Conservation (phyloP, 2,329 filamentous ascomycete genomes). For the Aspergillus puulaauensis region DNA sequence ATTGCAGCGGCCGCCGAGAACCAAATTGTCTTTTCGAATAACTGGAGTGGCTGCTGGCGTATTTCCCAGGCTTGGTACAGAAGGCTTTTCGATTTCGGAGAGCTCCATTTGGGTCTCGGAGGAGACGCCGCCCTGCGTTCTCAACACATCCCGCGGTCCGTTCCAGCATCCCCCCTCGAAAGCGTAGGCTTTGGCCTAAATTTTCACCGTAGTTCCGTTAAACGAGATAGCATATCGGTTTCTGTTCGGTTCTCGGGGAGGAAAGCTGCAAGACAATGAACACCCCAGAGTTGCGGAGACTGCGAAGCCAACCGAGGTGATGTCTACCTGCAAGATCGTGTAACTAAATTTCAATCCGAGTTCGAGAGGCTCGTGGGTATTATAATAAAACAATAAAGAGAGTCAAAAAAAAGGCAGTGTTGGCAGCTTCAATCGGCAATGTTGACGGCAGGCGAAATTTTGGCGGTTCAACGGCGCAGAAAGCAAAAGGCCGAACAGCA, state of each 20-base stretch:
- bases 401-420: not conserved
- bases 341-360: not conserved
- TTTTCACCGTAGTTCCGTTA: conserved; percentile 23
- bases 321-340: not conserved
- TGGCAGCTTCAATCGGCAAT: conserved; percentile 3
- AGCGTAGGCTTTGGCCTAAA: conserved; percentile 26
- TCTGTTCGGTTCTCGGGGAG: not conserved
- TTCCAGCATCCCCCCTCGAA: conserved; percentile 51
- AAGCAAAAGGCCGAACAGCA: not conserved
- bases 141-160: conserved; percentile 51
- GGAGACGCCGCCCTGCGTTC: conserved; percentile 48
- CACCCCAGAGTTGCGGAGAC: not conserved
- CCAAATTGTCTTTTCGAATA: conserved; percentile 34
- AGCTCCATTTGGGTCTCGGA: conserved; percentile 40
- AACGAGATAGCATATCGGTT: conserved; percentile 28
- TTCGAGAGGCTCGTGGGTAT: too few species aligned
- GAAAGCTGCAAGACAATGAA: too few species aligned
- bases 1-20: conserved; percentile 25
- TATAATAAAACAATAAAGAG: too few species aligned
- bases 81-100: conserved; percentile 38
- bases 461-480: conserved; percentile 15
- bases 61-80: conserved; percentile 37
- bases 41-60: conserved; percentile 30
- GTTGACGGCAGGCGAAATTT: conserved; percentile 20
- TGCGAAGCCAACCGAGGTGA: not conserved